phyloP scores from a whole-genome alignment of 345 rosid species.

The Gossypioides kirkii region DNA sequence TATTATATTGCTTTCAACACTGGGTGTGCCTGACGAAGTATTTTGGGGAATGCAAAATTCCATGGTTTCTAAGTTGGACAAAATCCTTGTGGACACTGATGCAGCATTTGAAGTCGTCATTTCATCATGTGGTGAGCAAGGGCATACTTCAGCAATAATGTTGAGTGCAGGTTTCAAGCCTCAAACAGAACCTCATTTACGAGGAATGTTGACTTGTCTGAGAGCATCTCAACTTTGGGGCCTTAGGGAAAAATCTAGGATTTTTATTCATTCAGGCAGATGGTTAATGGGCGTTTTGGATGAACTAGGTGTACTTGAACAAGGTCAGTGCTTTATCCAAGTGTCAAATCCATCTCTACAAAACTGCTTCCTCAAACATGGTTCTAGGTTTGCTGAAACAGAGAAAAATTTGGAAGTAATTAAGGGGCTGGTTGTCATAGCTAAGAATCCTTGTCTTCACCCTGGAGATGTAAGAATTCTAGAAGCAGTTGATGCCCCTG shows the following conservation, averaged over 20 bases:
- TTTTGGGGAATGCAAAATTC: slow-evolving; percentile 72
- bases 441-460: slow-evolving; percentile 93
- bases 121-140: slow-evolving; percentile 70
- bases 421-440: slow-evolving; percentile 60
- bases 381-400: slow-evolving; percentile 53
- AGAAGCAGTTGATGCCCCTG: slow-evolving; percentile 82
- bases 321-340: slow-evolving; percentile 89
- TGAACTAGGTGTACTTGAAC: slow-evolving; percentile 73
- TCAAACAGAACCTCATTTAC: slow-evolving; percentile 67
- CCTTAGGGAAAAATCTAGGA: slow-evolving; percentile 79
- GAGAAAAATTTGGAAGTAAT: slow-evolving; percentile 52
- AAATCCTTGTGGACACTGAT: slow-evolving; percentile 59
- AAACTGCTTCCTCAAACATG: slow-evolving; percentile 74
- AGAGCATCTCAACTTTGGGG: slow-evolving; percentile 86
- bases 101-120: slow-evolving; percentile 83
- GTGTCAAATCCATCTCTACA: slow-evolving; percentile 67
- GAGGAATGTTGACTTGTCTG: slow-evolving; percentile 78
- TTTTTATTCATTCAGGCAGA: slow-evolving; percentile 75
- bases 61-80: slow-evolving; percentile 58
- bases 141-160: slow-evolving; percentile 82
- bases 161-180: slow-evolving; percentile 88
- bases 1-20: slow-evolving; percentile 58
- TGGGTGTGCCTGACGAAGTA: slow-evolving; percentile 58
- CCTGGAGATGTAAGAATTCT: slow-evolving; percentile 87
- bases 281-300: slow-evolving; percentile 96